Base-by-base conservation (phyloP, 805 yeast species). In the Myxozyma geophila region DNA sequence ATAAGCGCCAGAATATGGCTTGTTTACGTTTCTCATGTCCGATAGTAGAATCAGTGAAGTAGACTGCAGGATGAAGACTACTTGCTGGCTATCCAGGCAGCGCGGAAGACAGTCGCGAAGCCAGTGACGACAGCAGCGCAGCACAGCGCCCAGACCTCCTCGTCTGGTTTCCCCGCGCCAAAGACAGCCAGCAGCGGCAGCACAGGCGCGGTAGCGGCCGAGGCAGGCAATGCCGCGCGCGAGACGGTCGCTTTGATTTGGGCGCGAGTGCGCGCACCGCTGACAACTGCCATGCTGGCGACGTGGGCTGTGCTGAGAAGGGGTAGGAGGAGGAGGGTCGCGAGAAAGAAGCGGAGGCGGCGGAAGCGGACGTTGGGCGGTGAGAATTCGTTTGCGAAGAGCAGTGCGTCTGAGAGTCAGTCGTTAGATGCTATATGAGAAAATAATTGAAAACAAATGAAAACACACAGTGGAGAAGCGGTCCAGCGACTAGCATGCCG, bases 401-500 rank as follows among this genome's bases (percentile, higher is more conserved):
- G 44, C 44, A 50, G 61, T 4, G 44, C 12, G 36, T 47, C 59
- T 55, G 36, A 12, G 37, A 8, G 50, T 8, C n/a, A 17, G 49
- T 41, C 17, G 3, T 10, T 13, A 8, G 41, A 17, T 43, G 40
- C 12, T 17, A 12, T 19, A 28, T 10, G 3, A 39, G 8, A 12
- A 10, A 9, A 21, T 21, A 10, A 46, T 39, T 39, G 41, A 2
- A 3, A 15, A 2, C 2, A 23, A 35, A 17, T 10, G 17, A 12
- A 35, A 9, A 35, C 62, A 17, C 36, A 59, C 62, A 52, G 35
- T 59, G 62, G 13, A 52, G 47, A 9, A 59, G 53, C 15, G 62
- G 62, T 5, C 62, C 62, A n/a, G 62, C 57, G 15, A 59, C 58
- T 23, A 37, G n/a, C 19, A 53, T 35, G 10, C 62, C 62, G 48